Percentiles rank a stretch among this genome's conserved stretches.
Conservation (phyloP, 768 basidiomycete species). For the Naematelia encephala region DNA sequence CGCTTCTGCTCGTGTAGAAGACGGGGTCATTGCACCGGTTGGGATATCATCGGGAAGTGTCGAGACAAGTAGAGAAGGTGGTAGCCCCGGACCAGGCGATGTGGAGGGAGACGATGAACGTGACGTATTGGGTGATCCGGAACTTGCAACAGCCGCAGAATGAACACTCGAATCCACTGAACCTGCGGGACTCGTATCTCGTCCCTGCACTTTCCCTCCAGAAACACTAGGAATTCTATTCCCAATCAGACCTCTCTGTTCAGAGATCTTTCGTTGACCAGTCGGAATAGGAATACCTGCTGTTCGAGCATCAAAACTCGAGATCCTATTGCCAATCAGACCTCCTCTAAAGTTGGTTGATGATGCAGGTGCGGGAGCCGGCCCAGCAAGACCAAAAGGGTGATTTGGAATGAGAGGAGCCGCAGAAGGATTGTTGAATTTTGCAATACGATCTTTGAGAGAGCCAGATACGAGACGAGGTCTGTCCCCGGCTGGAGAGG, state of each 20-base stretch:
- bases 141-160: slow-evolving; percentile 13
- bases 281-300: slow-evolving; percentile 20
- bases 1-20: slow-evolving; percentile 41
- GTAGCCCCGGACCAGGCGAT: slow-evolving; percentile 22
- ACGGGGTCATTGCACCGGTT: slow-evolving; percentile 37
- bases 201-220: not conserved
- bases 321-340: slow-evolving; percentile 40
- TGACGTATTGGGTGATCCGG: slow-evolving; percentile 27
- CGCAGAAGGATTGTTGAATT: slow-evolving; percentile 43
- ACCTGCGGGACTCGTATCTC: slow-evolving; percentile 36
- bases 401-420: slow-evolving; percentile 38
- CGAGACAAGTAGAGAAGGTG: slow-evolving; percentile 25
- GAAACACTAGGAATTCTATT: slow-evolving; percentile 33
- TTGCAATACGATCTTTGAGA: slow-evolving; percentile 46
- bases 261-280: slow-evolving; percentile 24
- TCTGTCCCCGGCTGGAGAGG: slow-evolving; percentile 12
- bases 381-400: slow-evolving; percentile 29
- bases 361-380: slow-evolving; percentile 6
- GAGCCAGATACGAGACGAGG: slow-evolving; percentile 38
- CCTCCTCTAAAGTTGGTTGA: slow-evolving; percentile 17
- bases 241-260: slow-evolving; percentile 34
- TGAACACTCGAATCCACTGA: slow-evolving; percentile 26
- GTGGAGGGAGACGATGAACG: slow-evolving; percentile 35
- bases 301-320: slow-evolving; percentile 37
- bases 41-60: slow-evolving; percentile 32